phyloP scores from a whole-genome alignment of 257 asterid genomes.

The Primulina tabacum region DNA sequence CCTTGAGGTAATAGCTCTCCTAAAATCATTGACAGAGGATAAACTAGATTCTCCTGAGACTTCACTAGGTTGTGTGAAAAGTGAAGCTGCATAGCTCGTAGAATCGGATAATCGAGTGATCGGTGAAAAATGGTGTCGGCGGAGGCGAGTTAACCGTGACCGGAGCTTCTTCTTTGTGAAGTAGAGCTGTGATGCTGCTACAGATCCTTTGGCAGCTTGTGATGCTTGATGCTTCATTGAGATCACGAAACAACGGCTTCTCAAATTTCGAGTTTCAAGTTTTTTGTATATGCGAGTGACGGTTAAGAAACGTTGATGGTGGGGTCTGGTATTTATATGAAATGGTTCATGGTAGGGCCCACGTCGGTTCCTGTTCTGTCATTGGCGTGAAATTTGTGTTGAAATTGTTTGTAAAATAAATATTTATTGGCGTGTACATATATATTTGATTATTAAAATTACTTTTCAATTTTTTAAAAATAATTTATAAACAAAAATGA shows the following conservation, averaged over 20 bases:
- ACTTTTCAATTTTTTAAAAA: too few relatives aligned
- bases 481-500: too few relatives aligned
- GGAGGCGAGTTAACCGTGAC: conserved; percentile 59
- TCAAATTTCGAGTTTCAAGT: conserved; percentile 23
- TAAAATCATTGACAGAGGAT: conserved; percentile 39
- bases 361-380: conserved; percentile 14
- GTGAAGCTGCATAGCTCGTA: conserved; percentile 23
- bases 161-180: conserved; percentile 64
- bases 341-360: conserved; percentile 40
- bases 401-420: too few relatives aligned
- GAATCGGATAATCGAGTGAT: conserved; percentile 22
- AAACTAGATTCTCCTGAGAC: conserved; percentile 52
- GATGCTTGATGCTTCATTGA: conserved; percentile 40
- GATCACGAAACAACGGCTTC: conserved; percentile 11
- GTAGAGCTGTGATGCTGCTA: conserved; percentile 27
- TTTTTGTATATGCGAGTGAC: conserved; percentile 32
- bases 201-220: conserved; percentile 22
- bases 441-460: too few relatives aligned
- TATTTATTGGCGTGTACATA: too few relatives aligned
- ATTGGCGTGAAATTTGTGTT: not conserved
- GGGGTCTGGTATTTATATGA: conserved; percentile 40
- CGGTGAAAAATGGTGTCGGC: conserved; percentile 54
- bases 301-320: conserved; percentile 41
- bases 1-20: conserved; percentile 40
- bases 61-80: conserved; percentile 28